phyloP scores from a whole-genome alignment of 2,329 filamentous ascomycete genomes.

The Didymella exigua region DNA sequence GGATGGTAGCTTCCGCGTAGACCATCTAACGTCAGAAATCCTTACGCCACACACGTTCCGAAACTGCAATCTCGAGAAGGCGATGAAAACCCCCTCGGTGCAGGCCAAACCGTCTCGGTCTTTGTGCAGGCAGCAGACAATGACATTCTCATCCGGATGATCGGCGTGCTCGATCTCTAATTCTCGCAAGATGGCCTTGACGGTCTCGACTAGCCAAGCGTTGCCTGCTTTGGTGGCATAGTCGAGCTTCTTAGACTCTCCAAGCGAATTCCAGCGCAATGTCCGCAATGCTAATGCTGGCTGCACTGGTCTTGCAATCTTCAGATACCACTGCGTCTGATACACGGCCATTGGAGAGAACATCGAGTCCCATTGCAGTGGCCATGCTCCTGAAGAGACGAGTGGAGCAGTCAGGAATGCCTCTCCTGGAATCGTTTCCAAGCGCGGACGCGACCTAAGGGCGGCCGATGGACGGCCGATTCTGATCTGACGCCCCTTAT shows the following conservation, averaged over 20 bases:
- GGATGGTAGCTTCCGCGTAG: conserved; percentile 15
- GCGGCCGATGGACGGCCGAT: background rate
- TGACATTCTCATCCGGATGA: conserved; percentile 14
- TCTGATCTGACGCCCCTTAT: conserved; percentile 3
- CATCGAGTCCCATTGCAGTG: conserved; percentile 34
- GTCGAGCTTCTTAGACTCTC: conserved; percentile 32
- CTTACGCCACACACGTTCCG: conserved; percentile 33
- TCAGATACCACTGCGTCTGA: conserved; percentile 26
- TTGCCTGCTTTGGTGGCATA: conserved; percentile 33
- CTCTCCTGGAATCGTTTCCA: conserved; percentile 23
- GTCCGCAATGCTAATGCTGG: conserved; percentile 13
- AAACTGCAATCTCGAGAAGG: conserved; percentile 34
- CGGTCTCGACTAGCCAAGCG: conserved; percentile 34
- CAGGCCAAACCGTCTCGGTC: conserved; percentile 28
- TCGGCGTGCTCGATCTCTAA: conserved; percentile 33
- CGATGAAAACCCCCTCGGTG: conserved; percentile 30
- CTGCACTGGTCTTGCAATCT: background rate
- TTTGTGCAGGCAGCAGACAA: conserved; percentile 33
- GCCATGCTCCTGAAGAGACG: conserved; percentile 31
- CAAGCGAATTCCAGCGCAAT: conserved; percentile 24
- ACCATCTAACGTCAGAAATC: conserved; percentile 26
- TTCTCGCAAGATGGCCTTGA: conserved; percentile 29
- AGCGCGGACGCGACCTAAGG: conserved; percentile 8
- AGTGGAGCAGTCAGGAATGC: conserved; percentile 30
- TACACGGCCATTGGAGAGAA: conserved; percentile 29